These are phyloP conservation scores for Cladorrhinum samala DNA, from an alignment of 495 filamentous ascomycete genomes.

Conservation along the genomic window DNA sequence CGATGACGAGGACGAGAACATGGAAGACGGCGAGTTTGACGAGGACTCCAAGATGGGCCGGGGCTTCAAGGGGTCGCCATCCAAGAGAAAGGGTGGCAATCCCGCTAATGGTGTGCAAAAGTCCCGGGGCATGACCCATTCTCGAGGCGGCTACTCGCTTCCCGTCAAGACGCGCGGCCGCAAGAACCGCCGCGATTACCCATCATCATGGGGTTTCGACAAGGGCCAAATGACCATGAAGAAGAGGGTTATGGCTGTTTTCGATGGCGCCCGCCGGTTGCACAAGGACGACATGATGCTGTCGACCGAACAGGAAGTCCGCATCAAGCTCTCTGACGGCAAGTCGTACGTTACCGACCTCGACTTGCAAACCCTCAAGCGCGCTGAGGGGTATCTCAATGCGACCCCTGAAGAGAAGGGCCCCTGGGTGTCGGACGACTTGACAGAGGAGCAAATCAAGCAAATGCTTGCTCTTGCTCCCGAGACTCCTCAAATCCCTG, in stretches of 20 bases:
- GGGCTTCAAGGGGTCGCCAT: slow-evolving; percentile 23
- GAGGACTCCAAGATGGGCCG: slow-evolving; percentile 31
- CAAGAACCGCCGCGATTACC: slow-evolving; percentile 89
- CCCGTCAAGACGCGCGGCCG: slow-evolving; percentile 56
- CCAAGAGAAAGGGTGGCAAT: slow-evolving; percentile 37
- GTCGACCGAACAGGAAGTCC: slow-evolving; percentile 88
- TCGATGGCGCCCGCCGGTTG: slow-evolving; percentile 79
- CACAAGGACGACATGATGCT: slow-evolving; percentile 99
- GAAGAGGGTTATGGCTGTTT: slow-evolving; percentile 91
- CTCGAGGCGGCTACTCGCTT: slow-evolving; percentile 55
- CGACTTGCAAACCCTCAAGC: slow-evolving; percentile 82
- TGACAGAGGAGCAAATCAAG: slow-evolving; percentile 41
- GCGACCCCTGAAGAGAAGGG: slow-evolving; percentile 81
- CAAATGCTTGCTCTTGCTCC: slow-evolving; percentile 30
- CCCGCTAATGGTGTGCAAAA: slow-evolving; percentile 47
- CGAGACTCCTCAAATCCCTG: background rate
- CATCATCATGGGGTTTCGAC: slow-evolving; percentile 84
- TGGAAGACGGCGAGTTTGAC: slow-evolving; percentile 42
- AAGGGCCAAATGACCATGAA: slow-evolving; percentile 92
- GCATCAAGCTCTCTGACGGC: slow-evolving; percentile 64
- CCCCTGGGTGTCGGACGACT: slow-evolving; percentile 58
- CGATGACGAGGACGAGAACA: slow-evolving; percentile 57
- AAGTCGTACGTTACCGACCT: slow-evolving; percentile 86
- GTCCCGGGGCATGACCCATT: slow-evolving; percentile 53
- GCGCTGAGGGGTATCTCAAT: slow-evolving; percentile 71